A percentile compares a stretch with the other conserved stretches of the same genome.
These are phyloP conservation scores for Hymenochaete sp. DNA, from an alignment of 1,284 basidiomycete species.

Conservation along the genomic window DNA sequence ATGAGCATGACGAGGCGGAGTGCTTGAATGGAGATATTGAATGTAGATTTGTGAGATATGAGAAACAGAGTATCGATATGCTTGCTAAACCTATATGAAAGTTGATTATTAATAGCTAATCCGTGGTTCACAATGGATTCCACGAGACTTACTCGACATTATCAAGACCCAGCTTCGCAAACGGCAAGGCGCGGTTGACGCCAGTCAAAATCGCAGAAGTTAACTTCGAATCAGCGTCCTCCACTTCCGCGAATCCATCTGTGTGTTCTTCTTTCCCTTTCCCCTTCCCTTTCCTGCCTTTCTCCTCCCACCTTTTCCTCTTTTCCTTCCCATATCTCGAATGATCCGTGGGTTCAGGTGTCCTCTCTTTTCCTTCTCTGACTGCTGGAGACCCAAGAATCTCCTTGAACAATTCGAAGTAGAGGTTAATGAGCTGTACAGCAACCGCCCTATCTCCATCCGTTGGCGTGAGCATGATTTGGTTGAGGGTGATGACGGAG, in stretches of 20 bases:
- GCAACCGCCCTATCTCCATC: slow-evolving; percentile 68
- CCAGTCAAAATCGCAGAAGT: slow-evolving; percentile 91
- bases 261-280: slow-evolving; percentile 42
- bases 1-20: slow-evolving; percentile 91
- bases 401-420: slow-evolving; percentile 94
- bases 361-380: slow-evolving; percentile 28
- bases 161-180: slow-evolving; percentile 65
- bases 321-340: slow-evolving; percentile 28
- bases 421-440: slow-evolving; percentile 79
- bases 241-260: slow-evolving; percentile 62
- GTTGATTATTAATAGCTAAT: neutral
- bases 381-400: slow-evolving; percentile 54
- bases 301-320: slow-evolving; percentile 28
- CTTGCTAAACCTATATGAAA: slow-evolving; percentile 57
- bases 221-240: slow-evolving; percentile 77
- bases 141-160: slow-evolving; percentile 37
- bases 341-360: slow-evolving; percentile 29
- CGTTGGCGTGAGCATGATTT: slow-evolving; percentile 71
- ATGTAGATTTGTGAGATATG: slow-evolving; percentile 90
- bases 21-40: slow-evolving; percentile 95
- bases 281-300: slow-evolving; percentile 26
- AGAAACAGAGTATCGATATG: slow-evolving; percentile 94
- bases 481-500: slow-evolving; percentile 88
- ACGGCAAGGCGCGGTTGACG: slow-evolving; percentile 92
- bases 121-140: slow-evolving; percentile 8